Evolutionary conservation across 345 rosid genomes (phyloP).

Genomic region (Trapa bicornis): DNA sequence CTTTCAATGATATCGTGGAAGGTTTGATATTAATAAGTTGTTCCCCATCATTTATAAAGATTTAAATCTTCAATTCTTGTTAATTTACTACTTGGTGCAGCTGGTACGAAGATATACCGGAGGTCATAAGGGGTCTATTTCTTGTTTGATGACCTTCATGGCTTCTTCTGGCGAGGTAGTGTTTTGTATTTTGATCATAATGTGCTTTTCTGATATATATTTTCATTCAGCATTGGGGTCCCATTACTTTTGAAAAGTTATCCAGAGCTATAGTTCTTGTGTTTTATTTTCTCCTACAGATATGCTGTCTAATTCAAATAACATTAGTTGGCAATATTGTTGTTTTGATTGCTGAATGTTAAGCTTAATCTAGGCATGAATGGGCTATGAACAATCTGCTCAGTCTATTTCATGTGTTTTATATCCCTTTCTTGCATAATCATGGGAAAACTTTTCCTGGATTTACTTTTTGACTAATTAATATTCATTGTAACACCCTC

Average conservation of each 20-base stretch:
- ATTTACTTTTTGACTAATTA: background rate
- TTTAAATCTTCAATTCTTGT: conserved; percentile 1
- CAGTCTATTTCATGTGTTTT: background rate
- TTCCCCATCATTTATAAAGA: conserved; percentile 7
- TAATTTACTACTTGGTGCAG: conserved; percentile 28
- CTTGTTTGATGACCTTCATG: conserved; percentile 96
- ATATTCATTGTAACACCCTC: background rate
- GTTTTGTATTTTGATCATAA: background rate
- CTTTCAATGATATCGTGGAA: conserved; percentile 99
- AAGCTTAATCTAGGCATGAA: background rate
- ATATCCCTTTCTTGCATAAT: background rate
- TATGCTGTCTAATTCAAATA: background rate
- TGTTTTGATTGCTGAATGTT: background rate
- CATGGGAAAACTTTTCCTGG: background rate
- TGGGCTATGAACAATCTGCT: background rate
- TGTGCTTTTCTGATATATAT: background rate
- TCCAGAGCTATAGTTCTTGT: background rate
- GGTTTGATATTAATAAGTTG: conserved; percentile 34
- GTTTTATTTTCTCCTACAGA: background rate
- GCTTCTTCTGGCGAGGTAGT: conserved; percentile 93
- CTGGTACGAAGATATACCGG: conserved; percentile 94
- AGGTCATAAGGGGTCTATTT: conserved; percentile 90
- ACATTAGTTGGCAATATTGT: background rate
- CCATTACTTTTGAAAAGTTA: background rate
- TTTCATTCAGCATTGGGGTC: background rate